Conservation (phyloP, 164 flowering plant genomes). For the Magnolia changhungtana region DNA sequence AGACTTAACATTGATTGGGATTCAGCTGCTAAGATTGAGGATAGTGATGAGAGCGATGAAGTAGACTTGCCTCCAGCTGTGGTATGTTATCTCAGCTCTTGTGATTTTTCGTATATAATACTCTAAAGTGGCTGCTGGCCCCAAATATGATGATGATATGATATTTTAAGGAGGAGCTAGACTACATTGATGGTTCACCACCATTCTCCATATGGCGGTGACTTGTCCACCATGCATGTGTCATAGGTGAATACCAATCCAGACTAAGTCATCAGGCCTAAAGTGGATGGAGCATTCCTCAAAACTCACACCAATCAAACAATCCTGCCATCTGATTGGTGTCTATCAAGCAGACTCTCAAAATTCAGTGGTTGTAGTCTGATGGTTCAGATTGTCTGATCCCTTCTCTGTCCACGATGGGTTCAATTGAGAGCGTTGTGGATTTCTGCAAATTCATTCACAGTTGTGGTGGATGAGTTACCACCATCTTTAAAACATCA, state of each 20-base stretch:
- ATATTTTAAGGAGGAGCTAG: not conserved
- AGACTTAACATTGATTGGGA: conserved; percentile 91
- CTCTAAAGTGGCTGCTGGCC: not conserved
- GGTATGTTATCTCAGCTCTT: conserved; percentile 43
- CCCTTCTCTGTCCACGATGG: not conserved
- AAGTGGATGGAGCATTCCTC: not conserved
- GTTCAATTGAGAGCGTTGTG: not conserved
- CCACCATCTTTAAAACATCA: not conserved
- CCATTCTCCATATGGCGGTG: not conserved
- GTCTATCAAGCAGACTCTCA: no score
- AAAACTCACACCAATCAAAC: no score
- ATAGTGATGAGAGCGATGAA: conserved; percentile 33
- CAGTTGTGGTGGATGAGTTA: not conserved
- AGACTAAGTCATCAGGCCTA: not conserved
- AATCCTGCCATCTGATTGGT: no score
- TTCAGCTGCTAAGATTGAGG: conserved; percentile 84
- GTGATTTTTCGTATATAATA: not conserved
- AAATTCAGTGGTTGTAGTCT: not conserved
- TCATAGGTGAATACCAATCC: not conserved
- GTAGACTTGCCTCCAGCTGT: conserved; percentile 64
- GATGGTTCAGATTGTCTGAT: not conserved
- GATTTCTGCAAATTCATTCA: not conserved
- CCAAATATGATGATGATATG: not conserved
- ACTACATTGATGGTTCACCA: not conserved
- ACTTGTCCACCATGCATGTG: not conserved